Evolutionary conservation across 129 eudicot species (phyloP).

Genomic region (Scalesia atractyloides): DNA sequence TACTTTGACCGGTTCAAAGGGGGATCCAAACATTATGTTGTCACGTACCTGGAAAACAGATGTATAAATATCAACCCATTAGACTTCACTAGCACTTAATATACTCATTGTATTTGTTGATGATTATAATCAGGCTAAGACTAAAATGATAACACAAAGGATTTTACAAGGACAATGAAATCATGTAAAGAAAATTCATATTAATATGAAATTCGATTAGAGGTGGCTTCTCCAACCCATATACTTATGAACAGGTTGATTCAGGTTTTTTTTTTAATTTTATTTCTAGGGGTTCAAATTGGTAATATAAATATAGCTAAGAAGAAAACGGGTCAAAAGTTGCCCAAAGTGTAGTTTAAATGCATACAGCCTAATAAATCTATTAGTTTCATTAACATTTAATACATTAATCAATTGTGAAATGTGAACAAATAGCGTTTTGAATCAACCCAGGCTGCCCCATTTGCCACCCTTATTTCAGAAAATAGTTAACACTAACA

Average conservation of each 20-base stretch:
- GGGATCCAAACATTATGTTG: slow-evolving; percentile 86
- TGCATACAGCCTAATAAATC: background rate
- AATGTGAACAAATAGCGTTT: background rate
- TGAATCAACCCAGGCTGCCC: background rate
- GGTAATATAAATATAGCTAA: background rate
- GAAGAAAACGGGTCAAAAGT: background rate
- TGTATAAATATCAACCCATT: background rate
- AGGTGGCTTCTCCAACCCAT: too few relatives aligned
- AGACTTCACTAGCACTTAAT: background rate
- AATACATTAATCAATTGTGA: background rate
- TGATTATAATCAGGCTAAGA: too few relatives aligned
- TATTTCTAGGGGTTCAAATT: background rate
- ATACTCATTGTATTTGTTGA: too few relatives aligned
- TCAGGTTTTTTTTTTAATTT: background rate
- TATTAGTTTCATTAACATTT: background rate
- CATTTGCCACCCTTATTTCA: background rate
- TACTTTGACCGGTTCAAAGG: slow-evolving; percentile 64
- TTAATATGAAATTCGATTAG: too few relatives aligned
- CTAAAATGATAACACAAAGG: too few relatives aligned
- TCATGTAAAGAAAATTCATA: too few relatives aligned
- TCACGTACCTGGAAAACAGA: slow-evolving; percentile 71
- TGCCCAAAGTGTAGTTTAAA: background rate
- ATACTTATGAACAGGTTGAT: background rate
- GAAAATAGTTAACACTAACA: background rate
- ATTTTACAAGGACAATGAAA: too few relatives aligned